phyloP scores from a whole-genome alignment of 352 stramenopile species.

The Phytophthora lateralis region DNA sequence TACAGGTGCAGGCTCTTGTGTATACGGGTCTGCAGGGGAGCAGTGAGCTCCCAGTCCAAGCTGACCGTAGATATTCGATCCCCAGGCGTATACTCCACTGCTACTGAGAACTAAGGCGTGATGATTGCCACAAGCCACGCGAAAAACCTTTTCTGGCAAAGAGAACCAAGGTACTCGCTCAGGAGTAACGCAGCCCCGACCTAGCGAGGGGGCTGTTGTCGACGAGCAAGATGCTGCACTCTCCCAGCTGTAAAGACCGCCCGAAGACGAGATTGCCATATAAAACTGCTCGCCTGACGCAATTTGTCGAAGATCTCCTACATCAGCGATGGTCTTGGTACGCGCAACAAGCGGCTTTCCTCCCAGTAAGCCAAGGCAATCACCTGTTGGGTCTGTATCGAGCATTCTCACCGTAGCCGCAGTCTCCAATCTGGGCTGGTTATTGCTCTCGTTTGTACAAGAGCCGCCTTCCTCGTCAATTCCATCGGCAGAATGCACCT shows the following conservation, averaged over 20 bases:
- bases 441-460: neutral
- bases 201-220: conserved; percentile 14
- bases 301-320: conserved; percentile 41
- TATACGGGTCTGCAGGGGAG: conserved; percentile 24
- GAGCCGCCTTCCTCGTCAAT: neutral
- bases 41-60: conserved; percentile 47
- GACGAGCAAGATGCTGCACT: conserved; percentile 6
- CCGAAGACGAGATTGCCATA: conserved; percentile 38
- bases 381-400: conserved; percentile 39
- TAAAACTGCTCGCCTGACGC: conserved; percentile 42
- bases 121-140: conserved; percentile 49
- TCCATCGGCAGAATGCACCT: neutral
- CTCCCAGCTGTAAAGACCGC: conserved; percentile 50
- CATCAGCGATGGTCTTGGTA: conserved; percentile 50
- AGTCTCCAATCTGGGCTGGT: neutral
- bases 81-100: conserved; percentile 59
- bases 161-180: conserved; percentile 30
- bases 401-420: conserved; percentile 12
- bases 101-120: conserved; percentile 45
- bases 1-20: conserved; percentile 31
- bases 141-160: conserved; percentile 30
- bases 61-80: conserved; percentile 70
- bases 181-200: conserved; percentile 17
- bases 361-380: conserved; percentile 58
- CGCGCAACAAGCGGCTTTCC: conserved; percentile 49